Conservation (phyloP, 2,329 filamentous ascomycete genomes). For the Corynespora cassiicola region DNA sequence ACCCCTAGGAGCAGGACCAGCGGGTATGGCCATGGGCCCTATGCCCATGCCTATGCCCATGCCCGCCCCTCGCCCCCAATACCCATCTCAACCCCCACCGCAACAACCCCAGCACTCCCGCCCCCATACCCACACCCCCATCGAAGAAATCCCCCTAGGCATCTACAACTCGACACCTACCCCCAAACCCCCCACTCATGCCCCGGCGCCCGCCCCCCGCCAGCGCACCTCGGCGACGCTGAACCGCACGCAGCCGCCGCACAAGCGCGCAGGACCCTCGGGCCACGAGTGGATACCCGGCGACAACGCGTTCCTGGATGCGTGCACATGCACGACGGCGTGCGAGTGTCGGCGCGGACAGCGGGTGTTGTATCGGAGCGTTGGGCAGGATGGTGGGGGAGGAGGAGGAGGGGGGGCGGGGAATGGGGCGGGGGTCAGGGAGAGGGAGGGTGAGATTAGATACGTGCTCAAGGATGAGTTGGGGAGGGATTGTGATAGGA, state of each 20-base stretch:
- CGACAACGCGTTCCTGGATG: constrained; percentile 34
- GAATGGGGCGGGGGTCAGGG: constrained; percentile 1
- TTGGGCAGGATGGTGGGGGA: constrained; percentile 7
- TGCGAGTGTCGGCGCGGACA: constrained; percentile 37
- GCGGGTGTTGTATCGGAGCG: constrained; percentile 29
- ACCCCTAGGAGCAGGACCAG: no score
- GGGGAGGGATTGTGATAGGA: constrained; percentile 35
- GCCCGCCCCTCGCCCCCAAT: no score
- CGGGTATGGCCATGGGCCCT: no score
- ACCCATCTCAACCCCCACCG: no score
- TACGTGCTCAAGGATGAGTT: constrained; percentile 33
- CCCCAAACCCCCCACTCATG: background rate
- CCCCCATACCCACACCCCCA: no score
- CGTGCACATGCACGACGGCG: constrained; percentile 34
- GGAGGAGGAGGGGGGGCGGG: constrained; percentile 1
- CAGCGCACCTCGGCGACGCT: constrained; percentile 13
- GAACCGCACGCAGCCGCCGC: constrained; percentile 14
- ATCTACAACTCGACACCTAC: constrained; percentile 11
- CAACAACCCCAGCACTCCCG: no score
- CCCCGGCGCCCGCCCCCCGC: constrained; percentile 7
- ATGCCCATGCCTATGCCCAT: no score
- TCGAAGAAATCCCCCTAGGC: constrained; percentile 23
- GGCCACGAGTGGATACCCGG: constrained; percentile 29
- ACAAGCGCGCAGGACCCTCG: constrained; percentile 17
- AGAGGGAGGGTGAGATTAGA: constrained; percentile 28